Evolutionary conservation across 2,329 filamentous ascomycete species (phyloP), one percentile per base, ranked within the genome.

Genomic region (Fusarium goolgardi): DNA sequence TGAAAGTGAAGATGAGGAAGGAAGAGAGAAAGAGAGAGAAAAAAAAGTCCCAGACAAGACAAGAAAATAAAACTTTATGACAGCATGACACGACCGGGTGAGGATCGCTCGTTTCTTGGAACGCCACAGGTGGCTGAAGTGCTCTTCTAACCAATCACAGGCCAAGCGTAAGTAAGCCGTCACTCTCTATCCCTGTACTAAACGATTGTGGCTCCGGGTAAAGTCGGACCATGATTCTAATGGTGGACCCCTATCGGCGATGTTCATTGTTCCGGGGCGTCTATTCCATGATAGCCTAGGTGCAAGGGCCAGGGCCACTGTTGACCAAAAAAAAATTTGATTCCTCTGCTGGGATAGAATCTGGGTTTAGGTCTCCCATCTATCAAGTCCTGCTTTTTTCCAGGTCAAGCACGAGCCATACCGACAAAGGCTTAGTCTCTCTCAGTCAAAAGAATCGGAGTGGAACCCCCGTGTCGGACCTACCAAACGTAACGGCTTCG

Each of bases 51-150:
- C 64, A 72, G 69, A 58, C 65, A 72, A 71, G 69, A 61, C 66
- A 72, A 72, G 71, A 61, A 57, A 69, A 69, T 60, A 78, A 78
- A 78, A 73, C 70, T 78, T 79, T 76, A 80, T 79, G 78, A 81
- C 79, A 78, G 75, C 78, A 80, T 79, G 77, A 75, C 73, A 72
- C 59, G 63, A 61, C 58, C 62, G 66, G 45, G 10, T 37, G 40
- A 37, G 57, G 44, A 64, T 56, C 63, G 51, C 66, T 51, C 37
- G 55, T 59, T 43, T 63, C 32, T 41, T 40, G 16, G 45, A 67
- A 32, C 60, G 64, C 59, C 60, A 69, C 59, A 59, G 25, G 73
- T 73, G 71, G 73, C 73, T 59, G 56, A 44, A 18, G 10, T 9
- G 13, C 1, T 3, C 4, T 25, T 6, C 13, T 4, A 39, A 41